These are phyloP conservation scores for Corrigiola litoralis DNA, from an alignment of 179 eudicot species.

Conservation along the genomic window DNA sequence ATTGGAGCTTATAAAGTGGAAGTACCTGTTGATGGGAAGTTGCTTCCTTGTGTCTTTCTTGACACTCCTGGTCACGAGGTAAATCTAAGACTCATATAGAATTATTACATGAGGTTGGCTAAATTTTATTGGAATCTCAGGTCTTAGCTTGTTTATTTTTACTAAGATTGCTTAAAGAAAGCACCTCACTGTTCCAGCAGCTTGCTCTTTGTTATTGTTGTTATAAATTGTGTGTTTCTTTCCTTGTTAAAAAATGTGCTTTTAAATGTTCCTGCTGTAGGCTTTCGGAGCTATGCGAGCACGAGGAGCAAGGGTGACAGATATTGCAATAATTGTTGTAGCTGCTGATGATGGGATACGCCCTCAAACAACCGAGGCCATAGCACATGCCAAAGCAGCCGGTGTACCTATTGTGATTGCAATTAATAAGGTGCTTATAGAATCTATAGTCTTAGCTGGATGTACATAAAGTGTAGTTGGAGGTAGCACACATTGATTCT, in stretches of 20 bases:
- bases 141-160: neutral
- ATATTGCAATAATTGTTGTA: conserved; percentile 88
- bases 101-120: neutral
- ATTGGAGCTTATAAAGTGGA: conserved; percentile 94
- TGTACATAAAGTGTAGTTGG: neutral
- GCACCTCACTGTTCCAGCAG: neutral
- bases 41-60: conserved; percentile 80
- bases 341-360: conserved; percentile 98
- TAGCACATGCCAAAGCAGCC: conserved; percentile 98
- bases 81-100: conserved; percentile 2
- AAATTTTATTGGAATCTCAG: neutral
- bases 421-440: conserved; percentile 85
- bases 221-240: neutral
- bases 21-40: conserved; percentile 75
- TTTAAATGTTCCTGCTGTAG: conserved; percentile 27
- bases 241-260: conserved; percentile 5
- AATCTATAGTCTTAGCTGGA: neutral
- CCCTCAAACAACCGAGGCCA: conserved; percentile 92
- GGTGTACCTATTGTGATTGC: conserved; percentile 91
- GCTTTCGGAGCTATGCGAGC: conserved; percentile 99
- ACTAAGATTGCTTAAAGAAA: neutral
- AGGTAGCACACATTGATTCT: conserved; percentile 5
- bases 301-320: conserved; percentile 97
- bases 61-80: conserved; percentile 99
- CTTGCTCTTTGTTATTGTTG: neutral